Base-by-base conservation (phyloP, 2,329 filamentous ascomycete species). In the Ophiocordyceps australis region DNA sequence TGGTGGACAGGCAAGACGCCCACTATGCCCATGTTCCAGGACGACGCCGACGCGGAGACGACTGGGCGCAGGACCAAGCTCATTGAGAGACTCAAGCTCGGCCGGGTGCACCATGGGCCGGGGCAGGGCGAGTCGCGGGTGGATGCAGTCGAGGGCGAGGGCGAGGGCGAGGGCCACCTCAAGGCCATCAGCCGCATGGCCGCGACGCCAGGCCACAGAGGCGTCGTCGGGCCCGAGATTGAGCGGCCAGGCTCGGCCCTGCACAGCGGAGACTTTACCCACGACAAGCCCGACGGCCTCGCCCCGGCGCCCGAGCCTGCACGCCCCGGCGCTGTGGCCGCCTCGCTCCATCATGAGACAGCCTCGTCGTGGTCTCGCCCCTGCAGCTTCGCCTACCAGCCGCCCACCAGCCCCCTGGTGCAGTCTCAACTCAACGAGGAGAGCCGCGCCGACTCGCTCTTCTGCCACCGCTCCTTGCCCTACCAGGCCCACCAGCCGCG, bases 361-460 rank as follows among this genome's bases (percentile, higher is more conserved):
- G 74, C 71, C 1, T 42, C 77, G 8, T 75, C 74, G 4, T 82
- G 74, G 7, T 78, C 81, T 2, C 60, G 79, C 10, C 75, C 78
- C 0, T 77, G 74, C 3, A 83, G 71, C 38, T 94, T 93, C 46
- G 63, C 78, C 17, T 77, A 92, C 33, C 77, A 86, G 49, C 70
- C 80, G 3, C 86, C 89, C 0, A 95, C 89, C 3, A 95, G 85
- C 40, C 89, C 89, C 10, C 58, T 98, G 9, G 85, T 91, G 1
- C 74, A 94, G 41, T 82, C 83, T 22, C 72, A 82, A 40, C 91
- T 75, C 50, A 89, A 85, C 37, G 74, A 81, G 6, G 81, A 89
- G 36, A 63, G 79, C 23, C 66, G 80, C 14, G 75, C 83, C 37
- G 89, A 79, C 0, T 57, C 86, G 28, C 73, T 75, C 21, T 71